These are phyloP conservation scores for Xerocomus potaroensis DNA, from an alignment of 768 basidiomycete species.

Conservation along the genomic window DNA sequence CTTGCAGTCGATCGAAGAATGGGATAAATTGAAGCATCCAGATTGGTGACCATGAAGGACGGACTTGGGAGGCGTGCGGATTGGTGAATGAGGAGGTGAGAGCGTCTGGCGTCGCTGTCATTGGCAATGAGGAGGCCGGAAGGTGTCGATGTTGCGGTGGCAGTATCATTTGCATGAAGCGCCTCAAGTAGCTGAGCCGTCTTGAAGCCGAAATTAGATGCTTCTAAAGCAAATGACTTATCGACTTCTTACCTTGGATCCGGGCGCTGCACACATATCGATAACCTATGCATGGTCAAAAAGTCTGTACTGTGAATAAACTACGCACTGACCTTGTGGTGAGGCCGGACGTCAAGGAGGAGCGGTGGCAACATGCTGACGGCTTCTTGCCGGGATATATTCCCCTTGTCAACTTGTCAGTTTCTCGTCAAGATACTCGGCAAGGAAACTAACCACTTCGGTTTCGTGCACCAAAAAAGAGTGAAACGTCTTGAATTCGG, in stretches of 20 bases:
- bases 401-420: constrained; percentile 56
- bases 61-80: constrained; percentile 91
- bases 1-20: constrained; percentile 39
- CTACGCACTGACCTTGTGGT: constrained; percentile 61
- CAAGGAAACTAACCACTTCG: constrained; percentile 69
- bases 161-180: constrained; percentile 74
- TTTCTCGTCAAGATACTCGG: not conserved
- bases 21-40: constrained; percentile 88
- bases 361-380: constrained; percentile 99
- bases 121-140: constrained; percentile 90
- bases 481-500: constrained; percentile 93
- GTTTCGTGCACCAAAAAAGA: constrained; percentile 97
- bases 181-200: constrained; percentile 97
- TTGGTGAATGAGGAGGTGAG: constrained; percentile 96
- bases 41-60: constrained; percentile 91
- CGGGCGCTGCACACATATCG: constrained; percentile 98
- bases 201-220: constrained; percentile 33
- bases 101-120: constrained; percentile 90
- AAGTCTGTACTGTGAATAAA: not conserved
- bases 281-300: constrained; percentile 51
- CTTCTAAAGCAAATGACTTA: not conserved
- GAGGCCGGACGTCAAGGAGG: constrained; percentile 89
- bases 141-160: constrained; percentile 62
- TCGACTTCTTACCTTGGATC: constrained; percentile 67
- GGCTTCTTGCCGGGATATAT: constrained; percentile 93